These are phyloP conservation scores for Fusarium sp. DNA, from an alignment of 2,329 filamentous ascomycete species.

Conservation along the genomic window DNA sequence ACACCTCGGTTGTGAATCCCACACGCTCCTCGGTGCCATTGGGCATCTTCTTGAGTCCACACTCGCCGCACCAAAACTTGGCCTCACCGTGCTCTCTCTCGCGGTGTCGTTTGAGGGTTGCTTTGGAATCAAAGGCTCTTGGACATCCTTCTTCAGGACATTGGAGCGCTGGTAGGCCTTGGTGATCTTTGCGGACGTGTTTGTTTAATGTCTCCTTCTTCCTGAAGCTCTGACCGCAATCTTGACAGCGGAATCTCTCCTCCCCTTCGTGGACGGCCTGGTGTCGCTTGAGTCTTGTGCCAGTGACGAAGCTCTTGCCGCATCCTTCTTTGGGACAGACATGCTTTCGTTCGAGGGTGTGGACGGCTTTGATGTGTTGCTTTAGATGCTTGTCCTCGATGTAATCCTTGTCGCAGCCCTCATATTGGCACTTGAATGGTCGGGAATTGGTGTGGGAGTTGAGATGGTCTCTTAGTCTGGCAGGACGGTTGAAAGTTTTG, in stretches of 20 bases:
- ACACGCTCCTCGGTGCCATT: slow-evolving; percentile 56
- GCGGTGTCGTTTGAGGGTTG: slow-evolving; percentile 77
- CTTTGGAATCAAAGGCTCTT: slow-evolving; percentile 78
- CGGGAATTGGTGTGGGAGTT: slow-evolving; percentile 89
- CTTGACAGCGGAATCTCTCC: slow-evolving; percentile 80
- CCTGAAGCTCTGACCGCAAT: slow-evolving; percentile 83
- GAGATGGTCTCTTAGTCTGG: slow-evolving; percentile 81
- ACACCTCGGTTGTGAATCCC: slow-evolving; percentile 77
- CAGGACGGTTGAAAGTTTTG: slow-evolving; percentile 90
- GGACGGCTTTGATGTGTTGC: slow-evolving; percentile 85
- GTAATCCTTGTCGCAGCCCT: slow-evolving; percentile 84
- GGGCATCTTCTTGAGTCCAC: slow-evolving; percentile 57
- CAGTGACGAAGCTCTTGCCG: slow-evolving; percentile 83
- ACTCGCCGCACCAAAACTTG: slow-evolving; percentile 83
- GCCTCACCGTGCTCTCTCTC: slow-evolving; percentile 76
- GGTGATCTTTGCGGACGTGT: slow-evolving; percentile 82
- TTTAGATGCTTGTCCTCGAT: slow-evolving; percentile 87
- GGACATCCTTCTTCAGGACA: slow-evolving; percentile 74
- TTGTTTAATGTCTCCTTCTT: slow-evolving; percentile 88
- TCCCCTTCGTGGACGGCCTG: slow-evolving; percentile 79
- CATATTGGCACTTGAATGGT: slow-evolving; percentile 77
- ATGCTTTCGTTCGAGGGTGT: slow-evolving; percentile 77
- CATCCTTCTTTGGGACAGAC: slow-evolving; percentile 79
- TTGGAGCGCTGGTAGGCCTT: slow-evolving; percentile 76
- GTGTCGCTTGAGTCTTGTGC: slow-evolving; percentile 81